Conservation (phyloP, 2,329 filamentous ascomycete genomes). For the Botryotinia convoluta region DNA sequence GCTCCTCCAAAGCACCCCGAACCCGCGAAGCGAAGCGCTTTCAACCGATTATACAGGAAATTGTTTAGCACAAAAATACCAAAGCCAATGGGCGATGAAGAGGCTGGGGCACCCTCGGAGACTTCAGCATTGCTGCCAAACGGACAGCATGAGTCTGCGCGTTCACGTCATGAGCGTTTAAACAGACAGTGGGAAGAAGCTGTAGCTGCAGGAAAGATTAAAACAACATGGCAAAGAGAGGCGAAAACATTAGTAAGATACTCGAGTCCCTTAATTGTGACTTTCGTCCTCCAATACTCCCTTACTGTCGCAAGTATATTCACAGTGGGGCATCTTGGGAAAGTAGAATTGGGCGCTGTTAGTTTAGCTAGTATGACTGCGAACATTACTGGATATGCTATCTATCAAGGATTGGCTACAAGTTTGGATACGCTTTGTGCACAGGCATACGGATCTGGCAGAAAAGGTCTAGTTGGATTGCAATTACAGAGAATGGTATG, state of each 20-base stretch:
- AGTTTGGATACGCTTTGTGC: slow-evolving; percentile 89
- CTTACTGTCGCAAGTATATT: slow-evolving; percentile 81
- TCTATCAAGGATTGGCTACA: slow-evolving; percentile 83
- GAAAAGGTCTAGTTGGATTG: slow-evolving; percentile 81
- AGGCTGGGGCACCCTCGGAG: slow-evolving; percentile 41
- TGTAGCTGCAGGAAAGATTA: slow-evolving; percentile 74
- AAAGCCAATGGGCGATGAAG: slow-evolving; percentile 42
- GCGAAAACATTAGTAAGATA: slow-evolving; percentile 74
- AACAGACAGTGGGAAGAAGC: slow-evolving; percentile 83
- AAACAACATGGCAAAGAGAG: slow-evolving; percentile 89
- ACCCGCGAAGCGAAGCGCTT: slow-evolving; percentile 37
- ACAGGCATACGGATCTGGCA: slow-evolving; percentile 89
- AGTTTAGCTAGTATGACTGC: slow-evolving; percentile 74
- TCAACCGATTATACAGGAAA: slow-evolving; percentile 43
- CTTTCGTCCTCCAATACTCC: slow-evolving; percentile 78
- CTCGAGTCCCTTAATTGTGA: slow-evolving; percentile 67
- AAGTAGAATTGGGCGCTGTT: slow-evolving; percentile 64
- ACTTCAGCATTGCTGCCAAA: slow-evolving; percentile 43
- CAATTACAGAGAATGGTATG: slow-evolving; percentile 79
- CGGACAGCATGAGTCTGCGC: slow-evolving; percentile 43
- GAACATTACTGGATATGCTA: slow-evolving; percentile 73
- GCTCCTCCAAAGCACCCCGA: slow-evolving; percentile 57
- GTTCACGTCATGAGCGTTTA: slow-evolving; percentile 55
- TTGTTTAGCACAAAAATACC: slow-evolving; percentile 58
- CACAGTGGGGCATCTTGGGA: slow-evolving; percentile 73